Conservation (phyloP, 805 yeast species). For the Yarrowia osloensis region DNA sequence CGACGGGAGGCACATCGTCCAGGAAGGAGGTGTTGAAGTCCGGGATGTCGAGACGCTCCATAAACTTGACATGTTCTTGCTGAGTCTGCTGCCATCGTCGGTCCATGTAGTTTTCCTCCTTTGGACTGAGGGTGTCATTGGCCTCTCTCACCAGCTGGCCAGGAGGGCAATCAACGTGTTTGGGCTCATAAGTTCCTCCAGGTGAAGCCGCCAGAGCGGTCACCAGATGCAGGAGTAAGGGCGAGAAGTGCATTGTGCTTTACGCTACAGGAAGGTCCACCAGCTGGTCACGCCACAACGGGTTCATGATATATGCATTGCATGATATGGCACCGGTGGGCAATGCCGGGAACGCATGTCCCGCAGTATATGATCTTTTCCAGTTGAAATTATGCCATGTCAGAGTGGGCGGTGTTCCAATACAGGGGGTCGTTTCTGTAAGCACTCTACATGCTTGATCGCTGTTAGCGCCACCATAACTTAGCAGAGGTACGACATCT, state of each 20-base stretch:
- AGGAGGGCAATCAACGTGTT: slow-evolving; percentile 46
- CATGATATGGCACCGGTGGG: background rate
- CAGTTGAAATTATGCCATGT: background rate
- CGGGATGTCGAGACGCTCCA: slow-evolving; percentile 49
- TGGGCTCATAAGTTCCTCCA: slow-evolving; percentile 16
- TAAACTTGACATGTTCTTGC: slow-evolving; percentile 47
- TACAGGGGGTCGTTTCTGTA: too few relatives aligned
- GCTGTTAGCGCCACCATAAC: background rate
- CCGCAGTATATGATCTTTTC: background rate
- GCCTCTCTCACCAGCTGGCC: slow-evolving; percentile 39
- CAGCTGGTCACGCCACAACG: background rate
- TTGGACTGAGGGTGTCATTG: slow-evolving; percentile 39
- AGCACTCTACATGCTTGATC: too few relatives aligned
- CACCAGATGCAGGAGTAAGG: background rate
- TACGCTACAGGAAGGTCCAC: background rate
- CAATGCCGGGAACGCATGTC: background rate
- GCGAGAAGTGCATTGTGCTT: background rate
- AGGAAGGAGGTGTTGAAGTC: slow-evolving; percentile 49
- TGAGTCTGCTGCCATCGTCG: slow-evolving; percentile 41
- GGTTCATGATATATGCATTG: background rate
- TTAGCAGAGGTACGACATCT: background rate
- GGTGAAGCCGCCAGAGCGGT: slow-evolving; percentile 2
- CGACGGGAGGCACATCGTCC: slow-evolving; percentile 35
- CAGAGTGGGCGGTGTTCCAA: background rate
- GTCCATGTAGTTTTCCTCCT: slow-evolving; percentile 41